phyloP scores from a whole-genome alignment of 192 early-diverging fungal genomes.

The Haplosporangium gracile region DNA sequence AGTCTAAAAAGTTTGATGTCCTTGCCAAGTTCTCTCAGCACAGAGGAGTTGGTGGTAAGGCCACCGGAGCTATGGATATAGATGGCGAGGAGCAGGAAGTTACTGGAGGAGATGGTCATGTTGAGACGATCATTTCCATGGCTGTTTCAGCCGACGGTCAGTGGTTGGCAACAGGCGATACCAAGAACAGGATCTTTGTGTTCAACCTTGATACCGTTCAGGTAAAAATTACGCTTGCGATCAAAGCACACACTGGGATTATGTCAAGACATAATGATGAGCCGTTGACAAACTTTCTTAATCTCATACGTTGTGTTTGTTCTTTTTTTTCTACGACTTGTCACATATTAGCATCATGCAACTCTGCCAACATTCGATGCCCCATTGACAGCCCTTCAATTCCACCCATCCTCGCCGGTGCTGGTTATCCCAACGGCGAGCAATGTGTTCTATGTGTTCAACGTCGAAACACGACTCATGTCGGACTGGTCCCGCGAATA shows the following conservation, averaged over 20 bases:
- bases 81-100: constrained; percentile 59
- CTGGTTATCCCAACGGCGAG: constrained; percentile 72
- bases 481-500: constrained; percentile 88
- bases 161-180: constrained; percentile 87
- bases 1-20: constrained; percentile 68
- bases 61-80: constrained; percentile 43
- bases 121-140: constrained; percentile 75
- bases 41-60: constrained; percentile 57
- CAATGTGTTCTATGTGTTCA: constrained; percentile 86
- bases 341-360: constrained; percentile 67
- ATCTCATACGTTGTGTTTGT: not conserved
- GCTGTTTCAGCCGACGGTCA: constrained; percentile 84
- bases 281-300: not conserved
- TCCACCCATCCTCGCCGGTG: constrained; percentile 69
- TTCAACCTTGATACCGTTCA: constrained; percentile 78
- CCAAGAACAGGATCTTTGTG: constrained; percentile 77
- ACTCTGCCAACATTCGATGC: constrained; percentile 73
- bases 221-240: constrained; percentile 58
- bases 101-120: constrained; percentile 57
- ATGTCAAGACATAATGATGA: not conserved
- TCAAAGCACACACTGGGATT: constrained; percentile 5
- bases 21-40: constrained; percentile 78
- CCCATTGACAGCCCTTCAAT: constrained; percentile 75
- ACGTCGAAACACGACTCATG: constrained; percentile 74
- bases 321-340: not conserved